These are phyloP conservation scores for Tolypocladium ophioglossoides DNA, from an alignment of 2,329 filamentous ascomycete species.

Conservation along the genomic window DNA sequence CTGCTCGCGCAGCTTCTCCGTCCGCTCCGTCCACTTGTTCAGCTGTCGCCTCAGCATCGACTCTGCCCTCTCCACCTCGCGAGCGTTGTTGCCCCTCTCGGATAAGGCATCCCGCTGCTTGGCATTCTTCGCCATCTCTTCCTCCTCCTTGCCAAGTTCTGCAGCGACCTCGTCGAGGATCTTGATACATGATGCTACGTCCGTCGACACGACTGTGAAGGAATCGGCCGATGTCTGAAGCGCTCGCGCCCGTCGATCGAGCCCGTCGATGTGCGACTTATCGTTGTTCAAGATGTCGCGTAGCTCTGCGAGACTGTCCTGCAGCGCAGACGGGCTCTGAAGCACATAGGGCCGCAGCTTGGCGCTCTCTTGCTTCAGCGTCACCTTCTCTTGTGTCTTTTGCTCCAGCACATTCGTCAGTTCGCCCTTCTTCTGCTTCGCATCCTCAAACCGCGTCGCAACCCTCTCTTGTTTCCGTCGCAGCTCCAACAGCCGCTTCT, in stretches of 20 bases:
- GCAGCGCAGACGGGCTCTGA: constrained; percentile 75
- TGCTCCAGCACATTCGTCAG: constrained; percentile 64
- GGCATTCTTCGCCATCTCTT: constrained; percentile 70
- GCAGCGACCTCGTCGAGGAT: constrained; percentile 75
- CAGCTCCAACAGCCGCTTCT: constrained; percentile 69
- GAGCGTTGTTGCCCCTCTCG: constrained; percentile 78
- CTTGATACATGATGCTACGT: constrained; percentile 81
- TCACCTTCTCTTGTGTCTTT: constrained; percentile 58
- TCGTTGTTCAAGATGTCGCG: constrained; percentile 68
- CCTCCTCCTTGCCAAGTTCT: constrained; percentile 86
- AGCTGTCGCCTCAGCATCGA: constrained; percentile 74
- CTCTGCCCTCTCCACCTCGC: constrained; percentile 85
- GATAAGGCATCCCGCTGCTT: constrained; percentile 79
- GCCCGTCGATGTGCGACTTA: constrained; percentile 73
- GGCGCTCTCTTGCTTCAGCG: constrained; percentile 70
- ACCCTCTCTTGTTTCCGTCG: constrained; percentile 75
- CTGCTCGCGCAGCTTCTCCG: constrained; percentile 70
- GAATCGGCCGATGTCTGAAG: constrained; percentile 88
- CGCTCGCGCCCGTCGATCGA: constrained; percentile 80
- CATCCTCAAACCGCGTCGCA: constrained; percentile 69
- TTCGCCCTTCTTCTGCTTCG: constrained; percentile 68
- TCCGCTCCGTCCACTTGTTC: constrained; percentile 75
- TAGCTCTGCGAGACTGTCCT: constrained; percentile 71
- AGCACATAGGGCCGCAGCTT: constrained; percentile 89
- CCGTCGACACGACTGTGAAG: constrained; percentile 71